Evolutionary conservation across 1,284 basidiomycete species (phyloP).

Genomic region (Tranzscheliella williamsii): DNA sequence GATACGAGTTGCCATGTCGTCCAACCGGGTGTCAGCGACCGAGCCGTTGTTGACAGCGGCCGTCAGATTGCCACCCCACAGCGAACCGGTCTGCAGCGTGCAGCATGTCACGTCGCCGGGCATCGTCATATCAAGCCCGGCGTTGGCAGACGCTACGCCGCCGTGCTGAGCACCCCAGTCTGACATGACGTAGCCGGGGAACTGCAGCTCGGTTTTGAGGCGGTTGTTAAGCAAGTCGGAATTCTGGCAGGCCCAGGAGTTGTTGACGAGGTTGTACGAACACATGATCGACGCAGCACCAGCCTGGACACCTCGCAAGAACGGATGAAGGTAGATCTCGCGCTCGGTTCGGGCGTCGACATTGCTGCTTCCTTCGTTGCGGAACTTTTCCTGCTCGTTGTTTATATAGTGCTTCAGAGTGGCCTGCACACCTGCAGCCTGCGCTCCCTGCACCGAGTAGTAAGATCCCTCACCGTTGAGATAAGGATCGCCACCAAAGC

Average conservation of each 20-base stretch:
- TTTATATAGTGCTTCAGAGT: conserved; percentile 62
- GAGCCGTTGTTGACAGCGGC: conserved; percentile 72
- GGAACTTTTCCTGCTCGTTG: conserved; percentile 59
- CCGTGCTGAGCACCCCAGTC: conserved; percentile 49
- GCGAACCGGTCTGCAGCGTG: conserved; percentile 12
- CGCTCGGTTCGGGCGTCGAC: conserved; percentile 77
- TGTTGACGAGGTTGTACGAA: conserved; percentile 67
- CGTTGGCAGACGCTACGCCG: conserved; percentile 64
- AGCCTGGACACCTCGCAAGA: conserved; percentile 62
- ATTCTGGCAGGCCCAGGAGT: conserved; percentile 67
- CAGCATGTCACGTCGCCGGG: conserved; percentile 56
- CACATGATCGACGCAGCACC: conserved; percentile 63
- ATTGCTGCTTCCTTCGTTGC: conserved; percentile 45
- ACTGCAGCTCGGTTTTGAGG: conserved; percentile 74
- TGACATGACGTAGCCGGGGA: conserved; percentile 70
- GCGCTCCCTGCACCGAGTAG: conserved; percentile 47
- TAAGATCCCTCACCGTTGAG: conserved; percentile 50
- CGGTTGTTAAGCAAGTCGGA: conserved; percentile 71
- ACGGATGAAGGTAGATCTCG: conserved; percentile 58
- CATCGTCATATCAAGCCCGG: conserved; percentile 70
- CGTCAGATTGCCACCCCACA: conserved; percentile 65
- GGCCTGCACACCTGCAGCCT: conserved; percentile 52
- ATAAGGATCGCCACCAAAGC: conserved; percentile 51
- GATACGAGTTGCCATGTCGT: conserved; percentile 63
- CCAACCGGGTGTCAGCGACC: conserved; percentile 67